Evolutionary conservation across 2,329 filamentous ascomycete species (phyloP).

Genomic region (Alternaria panax): DNA sequence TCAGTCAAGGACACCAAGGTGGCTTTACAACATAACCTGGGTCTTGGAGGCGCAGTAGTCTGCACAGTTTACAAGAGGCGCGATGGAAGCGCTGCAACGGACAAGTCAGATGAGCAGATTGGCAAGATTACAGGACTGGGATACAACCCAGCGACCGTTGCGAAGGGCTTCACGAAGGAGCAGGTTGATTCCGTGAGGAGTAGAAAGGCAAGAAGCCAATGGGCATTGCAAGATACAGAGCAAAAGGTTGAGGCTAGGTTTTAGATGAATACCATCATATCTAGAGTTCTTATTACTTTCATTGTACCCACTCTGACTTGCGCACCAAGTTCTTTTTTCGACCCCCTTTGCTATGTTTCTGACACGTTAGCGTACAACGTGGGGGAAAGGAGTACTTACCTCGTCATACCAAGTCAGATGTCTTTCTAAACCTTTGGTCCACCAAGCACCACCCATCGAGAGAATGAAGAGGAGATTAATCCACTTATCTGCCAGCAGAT

Average conservation of each 20-base stretch:
- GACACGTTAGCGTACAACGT: not conserved
- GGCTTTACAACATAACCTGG: slow-evolving; percentile 91
- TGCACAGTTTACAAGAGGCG: slow-evolving; percentile 87
- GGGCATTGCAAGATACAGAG: slow-evolving; percentile 79
- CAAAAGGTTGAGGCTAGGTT: slow-evolving; percentile 77
- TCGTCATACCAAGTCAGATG: not conserved
- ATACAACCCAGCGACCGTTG: slow-evolving; percentile 91
- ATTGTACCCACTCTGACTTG: not conserved
- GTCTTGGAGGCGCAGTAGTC: slow-evolving; percentile 87
- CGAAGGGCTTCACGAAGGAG: slow-evolving; percentile 82
- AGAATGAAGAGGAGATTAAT: not conserved
- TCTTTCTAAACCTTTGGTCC: not conserved
- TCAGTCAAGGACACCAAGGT: slow-evolving; percentile 71
- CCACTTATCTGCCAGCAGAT: not conserved
- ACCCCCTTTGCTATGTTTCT: not conserved
- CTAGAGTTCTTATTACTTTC: not conserved
- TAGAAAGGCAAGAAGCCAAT: slow-evolving; percentile 71
- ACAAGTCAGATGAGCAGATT: slow-evolving; percentile 69
- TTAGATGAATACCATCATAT: slow-evolving; percentile 41
- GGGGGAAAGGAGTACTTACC: not conserved
- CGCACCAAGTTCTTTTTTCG: not conserved
- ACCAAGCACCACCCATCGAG: not conserved
- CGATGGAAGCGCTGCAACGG: slow-evolving; percentile 72
- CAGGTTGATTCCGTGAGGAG: slow-evolving; percentile 75
- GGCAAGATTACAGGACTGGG: slow-evolving; percentile 73